A percentile compares a stretch with the other conserved stretches of the same genome.
Conservation (phyloP, 345 rosid species). For the Melastoma malabathricum region DNA sequence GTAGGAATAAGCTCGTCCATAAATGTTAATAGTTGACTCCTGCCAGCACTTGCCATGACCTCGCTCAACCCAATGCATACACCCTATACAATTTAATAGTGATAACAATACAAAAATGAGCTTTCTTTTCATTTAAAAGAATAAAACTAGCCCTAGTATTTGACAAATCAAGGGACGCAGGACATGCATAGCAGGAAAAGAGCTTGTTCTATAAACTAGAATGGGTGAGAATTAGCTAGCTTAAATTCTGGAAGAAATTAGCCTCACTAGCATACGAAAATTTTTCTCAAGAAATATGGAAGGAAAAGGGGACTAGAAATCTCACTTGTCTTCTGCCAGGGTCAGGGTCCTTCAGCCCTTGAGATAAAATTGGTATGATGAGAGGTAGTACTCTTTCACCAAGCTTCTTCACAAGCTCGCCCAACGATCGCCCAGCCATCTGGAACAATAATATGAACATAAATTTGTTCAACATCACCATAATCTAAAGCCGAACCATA, state of each 20-base stretch:
- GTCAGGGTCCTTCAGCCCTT: conserved; percentile 63
- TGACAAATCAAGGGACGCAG: too few species aligned
- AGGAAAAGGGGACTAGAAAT: conserved; percentile 3
- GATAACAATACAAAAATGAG: neutral
- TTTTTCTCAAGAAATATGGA: neutral
- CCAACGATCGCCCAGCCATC: conserved; percentile 92
- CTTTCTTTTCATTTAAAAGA: too few species aligned
- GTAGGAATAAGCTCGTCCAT: conserved; percentile 95
- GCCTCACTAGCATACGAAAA: too few species aligned
- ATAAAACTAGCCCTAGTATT: too few species aligned
- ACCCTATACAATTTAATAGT: conserved; percentile 36
- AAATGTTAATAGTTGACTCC: conserved; percentile 76
- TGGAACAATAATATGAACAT: conserved; percentile 6
- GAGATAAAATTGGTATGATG: conserved; percentile 81
- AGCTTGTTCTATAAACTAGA: too few species aligned
- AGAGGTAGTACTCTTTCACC: conserved; percentile 99
- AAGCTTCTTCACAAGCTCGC: conserved; percentile 97
- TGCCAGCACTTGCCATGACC: conserved; percentile 98
- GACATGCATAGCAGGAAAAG: too few species aligned
- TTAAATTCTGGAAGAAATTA: too few species aligned
- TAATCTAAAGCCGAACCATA: neutral
- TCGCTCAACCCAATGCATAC: conserved; percentile 97
- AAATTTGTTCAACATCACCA: neutral
- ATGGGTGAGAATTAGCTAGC: too few species aligned
- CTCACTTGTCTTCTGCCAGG: conserved; percentile 88